A percentile compares a stretch with the other conserved stretches of the same genome.
phyloP scores from a whole-genome alignment of 768 basidiomycete genomes.

The Panaeolus papilionaceus region DNA sequence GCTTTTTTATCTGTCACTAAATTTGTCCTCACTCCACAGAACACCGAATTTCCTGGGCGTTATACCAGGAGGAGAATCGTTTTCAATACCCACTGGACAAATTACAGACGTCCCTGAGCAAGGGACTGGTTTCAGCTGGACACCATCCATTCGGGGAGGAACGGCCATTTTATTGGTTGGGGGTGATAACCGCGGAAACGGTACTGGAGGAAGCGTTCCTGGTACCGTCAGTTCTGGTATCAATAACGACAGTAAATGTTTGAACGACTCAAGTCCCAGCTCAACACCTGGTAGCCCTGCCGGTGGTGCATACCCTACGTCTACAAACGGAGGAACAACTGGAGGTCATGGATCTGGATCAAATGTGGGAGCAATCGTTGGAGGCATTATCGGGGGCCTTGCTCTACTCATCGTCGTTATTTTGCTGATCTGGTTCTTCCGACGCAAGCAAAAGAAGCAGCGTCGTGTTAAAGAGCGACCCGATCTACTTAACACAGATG shows the following conservation, averaged over 20 bases:
- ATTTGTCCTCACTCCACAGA: constrained; percentile 37
- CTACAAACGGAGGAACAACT: constrained; percentile 39
- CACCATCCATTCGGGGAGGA: constrained; percentile 64
- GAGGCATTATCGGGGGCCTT: constrained; percentile 65
- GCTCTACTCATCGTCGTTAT: constrained; percentile 48
- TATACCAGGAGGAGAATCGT: constrained; percentile 83
- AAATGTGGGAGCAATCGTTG: constrained; percentile 58
- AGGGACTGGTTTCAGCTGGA: constrained; percentile 77
- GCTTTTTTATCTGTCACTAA: constrained; percentile 1
- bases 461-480: constrained; percentile 59
- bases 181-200: constrained; percentile 70
- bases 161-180: constrained; percentile 71
- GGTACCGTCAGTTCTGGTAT: constrained; percentile 61
- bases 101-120: constrained; percentile 48
- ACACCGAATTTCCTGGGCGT: constrained; percentile 69
- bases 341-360: constrained; percentile 34
- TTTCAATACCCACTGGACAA: constrained; percentile 59
- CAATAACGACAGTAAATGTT: constrained; percentile 57
- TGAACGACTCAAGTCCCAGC: constrained; percentile 67
- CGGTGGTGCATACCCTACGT: constrained; percentile 74
- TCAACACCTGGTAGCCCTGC: constrained; percentile 81
- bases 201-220: constrained; percentile 68
- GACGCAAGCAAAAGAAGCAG: constrained; percentile 48
- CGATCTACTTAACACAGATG: constrained; percentile 69
- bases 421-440: constrained; percentile 53